Evolutionary conservation across 179 eudicot species (phyloP), one percentile per base, ranked within the genome.

Genomic region (Sideroxylon spinosum): DNA sequence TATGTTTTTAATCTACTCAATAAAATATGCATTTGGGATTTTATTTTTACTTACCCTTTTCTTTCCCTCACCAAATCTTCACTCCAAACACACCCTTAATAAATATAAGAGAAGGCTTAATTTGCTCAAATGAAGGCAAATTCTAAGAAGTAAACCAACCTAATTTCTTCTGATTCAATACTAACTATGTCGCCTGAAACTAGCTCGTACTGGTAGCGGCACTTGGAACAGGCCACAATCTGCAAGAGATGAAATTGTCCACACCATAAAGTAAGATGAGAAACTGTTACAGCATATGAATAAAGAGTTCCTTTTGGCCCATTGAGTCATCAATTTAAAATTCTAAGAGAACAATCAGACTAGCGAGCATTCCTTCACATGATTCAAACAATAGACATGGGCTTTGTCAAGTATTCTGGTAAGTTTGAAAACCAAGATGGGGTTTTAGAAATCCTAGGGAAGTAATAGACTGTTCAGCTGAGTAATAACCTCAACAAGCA

Each of bases 181-280:
- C 81, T 82, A 28, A 81, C 70, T 74, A 95, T 88, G 81, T 87
- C 82, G 73, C 99, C 99, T 48, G 99, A 95, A 84, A 93, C 81
- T 75, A 95, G 91, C 87, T 95, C 99, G 57, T 95, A 93, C 74
- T 95, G 87, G 80, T 93, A 95, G 71, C 99, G 96, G 85, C 98
- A 95, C 82, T 91, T 90, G 57, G 97, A 93, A 79, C 98, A 95
- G 76, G 96, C 87, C 14, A 88, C 96, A 76, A 91, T 68, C 99
- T 95, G 89, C 81, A 61, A 84, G 20, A 59, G 44, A 77, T 53
- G 26, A 73, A 11, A 73, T 2, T 32, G 71, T 63, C 22, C 12
- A 28, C 17, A 20, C 67, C 65, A n/a, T 13, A 52, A 9, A 28
- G 53, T 28, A n/a, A 17, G 61, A 20, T 19, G 7, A 55, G 53